These are phyloP conservation scores for Emmonsia crescens DNA, from an alignment of 2,329 filamentous ascomycete genomes.

Conservation along the genomic window DNA sequence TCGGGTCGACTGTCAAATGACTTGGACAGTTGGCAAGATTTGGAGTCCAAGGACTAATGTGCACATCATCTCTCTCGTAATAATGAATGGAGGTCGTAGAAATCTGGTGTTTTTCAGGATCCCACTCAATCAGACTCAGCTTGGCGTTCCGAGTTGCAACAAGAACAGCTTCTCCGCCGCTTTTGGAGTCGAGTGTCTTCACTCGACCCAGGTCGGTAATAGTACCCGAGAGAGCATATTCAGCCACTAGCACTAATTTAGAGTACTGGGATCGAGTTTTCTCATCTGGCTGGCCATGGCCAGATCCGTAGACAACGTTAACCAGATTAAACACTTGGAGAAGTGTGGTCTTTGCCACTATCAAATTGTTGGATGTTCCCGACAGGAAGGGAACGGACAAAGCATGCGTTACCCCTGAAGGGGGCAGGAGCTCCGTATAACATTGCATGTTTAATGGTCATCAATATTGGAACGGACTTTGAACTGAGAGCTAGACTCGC, in stretches of 20 bases:
- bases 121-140: slow-evolving; percentile 88
- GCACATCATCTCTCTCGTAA: slow-evolving; percentile 88
- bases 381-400: slow-evolving; percentile 68
- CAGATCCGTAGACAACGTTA: slow-evolving; percentile 41
- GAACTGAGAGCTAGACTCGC: background rate
- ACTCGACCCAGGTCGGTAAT: slow-evolving; percentile 73
- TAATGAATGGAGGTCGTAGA: slow-evolving; percentile 92
- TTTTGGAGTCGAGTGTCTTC: slow-evolving; percentile 59
- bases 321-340: slow-evolving; percentile 81
- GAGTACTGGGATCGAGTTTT: slow-evolving; percentile 51
- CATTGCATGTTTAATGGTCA: slow-evolving; percentile 64
- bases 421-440: slow-evolving; percentile 90
- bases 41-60: slow-evolving; percentile 70
- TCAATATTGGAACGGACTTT: background rate
- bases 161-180: slow-evolving; percentile 72
- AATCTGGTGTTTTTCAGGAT: slow-evolving; percentile 65
- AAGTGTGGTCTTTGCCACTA: slow-evolving; percentile 84
- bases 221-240: slow-evolving; percentile 74
- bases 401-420: slow-evolving; percentile 86
- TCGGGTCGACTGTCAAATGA: slow-evolving; percentile 77
- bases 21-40: slow-evolving; percentile 66
- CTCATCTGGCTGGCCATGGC: slow-evolving; percentile 36
- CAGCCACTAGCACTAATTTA: slow-evolving; percentile 73
- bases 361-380: slow-evolving; percentile 65
- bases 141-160: slow-evolving; percentile 84